Percentiles rank a stretch among this genome's conserved stretches.
These are phyloP conservation scores for Pelargonium citronellum DNA, from an alignment of 441 rosid species.

Conservation along the genomic window DNA sequence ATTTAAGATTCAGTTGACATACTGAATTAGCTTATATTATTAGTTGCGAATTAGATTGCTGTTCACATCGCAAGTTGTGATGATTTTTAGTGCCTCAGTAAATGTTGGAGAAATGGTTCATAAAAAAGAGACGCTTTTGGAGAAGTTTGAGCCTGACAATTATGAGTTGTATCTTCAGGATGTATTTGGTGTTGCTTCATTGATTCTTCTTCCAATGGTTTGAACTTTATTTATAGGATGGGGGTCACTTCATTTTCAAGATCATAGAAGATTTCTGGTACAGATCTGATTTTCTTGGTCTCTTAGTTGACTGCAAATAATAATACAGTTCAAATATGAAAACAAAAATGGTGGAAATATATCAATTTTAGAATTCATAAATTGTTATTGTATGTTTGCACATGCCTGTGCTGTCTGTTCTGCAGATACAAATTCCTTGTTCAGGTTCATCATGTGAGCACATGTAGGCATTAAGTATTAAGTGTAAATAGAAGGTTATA, in stretches of 20 bases:
- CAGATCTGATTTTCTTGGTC: not conserved
- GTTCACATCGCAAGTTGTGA: not conserved
- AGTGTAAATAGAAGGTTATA: not conserved
- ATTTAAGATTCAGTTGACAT: not conserved
- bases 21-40: not conserved
- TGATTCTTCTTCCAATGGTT: not conserved
- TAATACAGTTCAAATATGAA: not conserved
- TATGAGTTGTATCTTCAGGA: not conserved
- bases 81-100: not conserved
- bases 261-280: not conserved
- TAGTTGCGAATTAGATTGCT: no score
- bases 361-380: not conserved
- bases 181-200: not conserved
- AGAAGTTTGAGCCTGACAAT: not conserved
- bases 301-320: not conserved
- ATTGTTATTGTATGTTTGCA: not conserved
- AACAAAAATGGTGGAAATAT: not conserved
- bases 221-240: not conserved
- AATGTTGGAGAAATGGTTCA: not conserved
- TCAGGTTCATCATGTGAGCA: not conserved
- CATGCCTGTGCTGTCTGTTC: no score
- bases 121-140: not conserved
- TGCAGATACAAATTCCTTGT: not conserved
- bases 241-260: not conserved
- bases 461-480: not conserved